Evolutionary conservation across 2,329 filamentous ascomycete species (phyloP), one percentile per base, ranked within the genome.

Genomic region (Chrysoporthe austroafricana): DNA sequence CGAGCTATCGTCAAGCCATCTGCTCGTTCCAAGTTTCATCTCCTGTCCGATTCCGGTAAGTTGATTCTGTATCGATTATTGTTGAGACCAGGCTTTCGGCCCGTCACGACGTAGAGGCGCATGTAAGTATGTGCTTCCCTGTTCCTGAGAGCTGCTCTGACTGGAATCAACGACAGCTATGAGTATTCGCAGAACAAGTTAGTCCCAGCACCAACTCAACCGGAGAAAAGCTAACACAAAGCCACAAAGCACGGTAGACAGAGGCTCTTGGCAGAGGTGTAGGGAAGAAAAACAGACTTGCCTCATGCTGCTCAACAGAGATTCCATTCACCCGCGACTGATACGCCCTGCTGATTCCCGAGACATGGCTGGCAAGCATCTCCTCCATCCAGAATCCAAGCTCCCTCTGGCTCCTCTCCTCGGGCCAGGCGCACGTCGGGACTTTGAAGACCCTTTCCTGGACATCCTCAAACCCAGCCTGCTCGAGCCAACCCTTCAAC

Each of bases 391-490:
- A 77, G 50, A 73, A 76, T 0, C 83, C 83, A 4, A 85, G 70
- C 16, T 80, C 77, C 71, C 81, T 83, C 62, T 82, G 76, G 26
- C 73, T 72, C 52, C 77, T 77, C 59, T 84, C 77, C 70, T 81
- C 82, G 0, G 86, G 79, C 87, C 86, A 88, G 4, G 78, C 77
- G 44, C 85, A 86, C 59, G 84, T 78, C 0, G 86, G 86, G 48
- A 88, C 77, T 73, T 84, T 87, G 74, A 84, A 85, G 1, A 84
- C 73, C 32, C 77, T 77, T 73, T 88, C 80, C 42, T 82, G 79
- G 14, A 88, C 80, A 64, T 88, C 84, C 7, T 85, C 81, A 70
- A 88, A 88, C 0, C 86, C 86, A 1, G 81, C 84, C 36, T 83
- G 80, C 58, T 79, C 73, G 70, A 80, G 81, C 54, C 79, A 77